These are phyloP conservation scores for Penicillium corylophilum DNA, from an alignment of 2,329 filamentous ascomycete genomes.

Conservation along the genomic window DNA sequence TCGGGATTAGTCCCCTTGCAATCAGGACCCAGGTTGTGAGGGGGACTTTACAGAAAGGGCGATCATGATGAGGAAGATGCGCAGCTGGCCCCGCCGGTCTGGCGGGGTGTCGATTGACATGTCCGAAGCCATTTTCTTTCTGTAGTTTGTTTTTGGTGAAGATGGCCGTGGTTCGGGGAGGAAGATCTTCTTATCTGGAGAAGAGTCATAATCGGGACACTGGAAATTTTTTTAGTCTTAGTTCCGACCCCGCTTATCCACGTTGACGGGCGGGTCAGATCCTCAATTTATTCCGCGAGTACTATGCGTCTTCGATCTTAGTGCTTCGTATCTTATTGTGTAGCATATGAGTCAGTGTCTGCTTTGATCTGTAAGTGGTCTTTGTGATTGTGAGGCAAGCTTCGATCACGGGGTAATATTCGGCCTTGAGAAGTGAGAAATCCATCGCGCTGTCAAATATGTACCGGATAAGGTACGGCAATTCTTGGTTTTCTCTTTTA, in stretches of 20 bases:
- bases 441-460: too few species aligned
- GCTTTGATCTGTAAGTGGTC: neutral
- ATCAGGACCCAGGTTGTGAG: neutral
- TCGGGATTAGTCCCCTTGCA: neutral
- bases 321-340: neutral
- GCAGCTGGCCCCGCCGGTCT: slow-evolving; percentile 20
- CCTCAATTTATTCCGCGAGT: neutral
- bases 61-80: slow-evolving; percentile 27
- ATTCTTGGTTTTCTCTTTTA: too few species aligned
- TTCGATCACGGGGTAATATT: too few species aligned
- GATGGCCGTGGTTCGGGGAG: neutral
- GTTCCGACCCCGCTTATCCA: slow-evolving; percentile 1
- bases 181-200: neutral
- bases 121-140: slow-evolving; percentile 6
- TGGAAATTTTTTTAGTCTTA: slow-evolving; percentile 1
- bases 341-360: neutral
- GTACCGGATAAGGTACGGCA: too few species aligned
- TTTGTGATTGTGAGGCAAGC: neutral
- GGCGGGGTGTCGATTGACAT: slow-evolving; percentile 18
- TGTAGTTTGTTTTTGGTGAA: neutral
- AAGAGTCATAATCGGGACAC: neutral
- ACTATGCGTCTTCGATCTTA: neutral
- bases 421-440: too few species aligned
- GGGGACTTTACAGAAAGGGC: slow-evolving; percentile 26
- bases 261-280: neutral